Percentiles rank a stretch among this genome's conserved stretches.
These are phyloP conservation scores for Pyrenochaeta sp. DNA, from an alignment of 2,329 filamentous ascomycete genomes.

Conservation along the genomic window DNA sequence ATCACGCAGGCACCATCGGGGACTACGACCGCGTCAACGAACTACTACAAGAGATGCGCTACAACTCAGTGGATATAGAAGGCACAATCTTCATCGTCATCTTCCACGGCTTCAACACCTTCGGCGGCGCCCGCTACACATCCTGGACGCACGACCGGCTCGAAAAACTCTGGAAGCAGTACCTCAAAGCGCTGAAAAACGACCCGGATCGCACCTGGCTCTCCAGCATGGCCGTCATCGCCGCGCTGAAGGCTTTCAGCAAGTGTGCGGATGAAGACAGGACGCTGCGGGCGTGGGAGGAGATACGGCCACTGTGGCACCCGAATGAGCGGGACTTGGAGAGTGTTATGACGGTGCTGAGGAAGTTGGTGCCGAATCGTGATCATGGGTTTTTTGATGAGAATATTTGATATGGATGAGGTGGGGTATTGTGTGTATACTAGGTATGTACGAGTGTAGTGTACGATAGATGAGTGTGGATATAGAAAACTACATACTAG, in stretches of 20 bases:
- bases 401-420: no score
- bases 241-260: slow-evolving; percentile 64
- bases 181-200: slow-evolving; percentile 26
- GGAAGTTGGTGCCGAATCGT: slow-evolving; percentile 26
- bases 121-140: slow-evolving; percentile 71
- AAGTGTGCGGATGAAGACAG: slow-evolving; percentile 62
- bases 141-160: slow-evolving; percentile 78
- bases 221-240: slow-evolving; percentile 31
- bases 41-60: slow-evolving; percentile 81
- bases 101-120: slow-evolving; percentile 79
- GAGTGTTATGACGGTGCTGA: slow-evolving; percentile 29
- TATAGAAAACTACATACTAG: no score
- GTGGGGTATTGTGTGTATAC: no score
- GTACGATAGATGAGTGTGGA: no score
- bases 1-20: slow-evolving; percentile 73
- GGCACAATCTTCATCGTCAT: slow-evolving; percentile 80
- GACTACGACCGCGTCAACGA: slow-evolving; percentile 74
- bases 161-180: slow-evolving; percentile 50
- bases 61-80: slow-evolving; percentile 70
- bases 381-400: slow-evolving; percentile 21
- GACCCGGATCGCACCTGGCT: slow-evolving; percentile 37
- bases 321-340: slow-evolving; percentile 45
- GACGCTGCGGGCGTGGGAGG: slow-evolving; percentile 63
- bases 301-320: slow-evolving; percentile 51
- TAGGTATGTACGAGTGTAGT: no score